phyloP scores from a whole-genome alignment of 192 early-diverging fungal species.

The Martensiomyces pterosporus region DNA sequence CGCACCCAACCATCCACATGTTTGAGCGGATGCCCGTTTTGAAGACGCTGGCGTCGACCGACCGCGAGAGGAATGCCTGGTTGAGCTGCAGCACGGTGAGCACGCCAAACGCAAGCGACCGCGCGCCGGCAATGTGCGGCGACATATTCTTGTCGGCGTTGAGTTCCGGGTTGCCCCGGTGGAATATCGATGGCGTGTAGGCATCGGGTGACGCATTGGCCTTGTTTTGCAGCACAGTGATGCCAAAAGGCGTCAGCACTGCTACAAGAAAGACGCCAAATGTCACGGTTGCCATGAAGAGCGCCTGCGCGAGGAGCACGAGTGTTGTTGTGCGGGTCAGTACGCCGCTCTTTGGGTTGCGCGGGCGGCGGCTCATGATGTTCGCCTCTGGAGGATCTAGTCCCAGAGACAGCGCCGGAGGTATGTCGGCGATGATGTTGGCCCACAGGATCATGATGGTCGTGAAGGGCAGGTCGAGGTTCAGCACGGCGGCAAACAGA shows the following conservation, averaged over 20 bases:
- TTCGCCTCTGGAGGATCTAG: conserved; percentile 82
- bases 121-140: conserved; percentile 46
- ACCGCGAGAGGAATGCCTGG: conserved; percentile 82
- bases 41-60: conserved; percentile 70
- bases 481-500: conserved; percentile 68
- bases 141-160: conserved; percentile 39
- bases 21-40: conserved; percentile 71
- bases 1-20: conserved; percentile 74
- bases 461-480: conserved; percentile 82
- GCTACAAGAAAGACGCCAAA: conserved; percentile 60
- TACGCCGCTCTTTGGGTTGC: conserved; percentile 70
- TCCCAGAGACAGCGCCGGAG: conserved; percentile 91
- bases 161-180: conserved; percentile 37
- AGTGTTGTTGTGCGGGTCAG: conserved; percentile 59
- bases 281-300: conserved; percentile 62
- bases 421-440: conserved; percentile 97
- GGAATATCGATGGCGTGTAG: conserved; percentile 45
- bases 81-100: conserved; percentile 85
- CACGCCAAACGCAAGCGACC: conserved; percentile 64
- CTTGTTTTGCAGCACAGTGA: conserved; percentile 22
- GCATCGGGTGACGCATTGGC: conserved; percentile 12
- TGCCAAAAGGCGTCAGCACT: conserved; percentile 47
- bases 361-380: conserved; percentile 81
- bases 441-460: conserved; percentile 95
- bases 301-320: conserved; percentile 70